Conservation (phyloP, 1,284 basidiomycete genomes). For the Pseudozyma hubeiensis region DNA sequence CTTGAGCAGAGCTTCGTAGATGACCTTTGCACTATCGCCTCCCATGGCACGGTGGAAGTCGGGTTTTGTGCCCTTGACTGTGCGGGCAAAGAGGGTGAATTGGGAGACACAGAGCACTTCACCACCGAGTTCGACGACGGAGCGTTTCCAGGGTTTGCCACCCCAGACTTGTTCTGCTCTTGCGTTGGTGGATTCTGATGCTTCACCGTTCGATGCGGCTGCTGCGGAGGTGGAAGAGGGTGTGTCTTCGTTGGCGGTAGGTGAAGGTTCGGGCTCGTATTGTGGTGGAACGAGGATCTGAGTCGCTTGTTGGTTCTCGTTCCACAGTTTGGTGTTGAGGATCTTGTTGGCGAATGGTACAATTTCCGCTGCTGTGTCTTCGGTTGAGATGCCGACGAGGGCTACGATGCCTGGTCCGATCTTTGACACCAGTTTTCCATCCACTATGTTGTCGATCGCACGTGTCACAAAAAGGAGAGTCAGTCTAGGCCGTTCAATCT, state of each 20-base stretch:
- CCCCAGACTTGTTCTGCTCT: slow-evolving; percentile 55
- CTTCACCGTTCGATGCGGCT: background rate
- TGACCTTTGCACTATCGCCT: slow-evolving; percentile 41
- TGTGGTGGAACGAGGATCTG: slow-evolving; percentile 42
- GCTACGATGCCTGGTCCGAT: slow-evolving; percentile 66
- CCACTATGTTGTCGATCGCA: slow-evolving; percentile 32
- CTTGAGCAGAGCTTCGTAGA: slow-evolving; percentile 59
- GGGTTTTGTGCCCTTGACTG: slow-evolving; percentile 65
- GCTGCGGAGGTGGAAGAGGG: background rate
- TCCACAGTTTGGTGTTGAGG: slow-evolving; percentile 61
- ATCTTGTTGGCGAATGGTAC: slow-evolving; percentile 55
- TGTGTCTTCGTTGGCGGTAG: background rate
- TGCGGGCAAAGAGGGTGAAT: slow-evolving; percentile 64
- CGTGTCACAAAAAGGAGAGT: background rate
- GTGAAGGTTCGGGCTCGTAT: slow-evolving; percentile 32
- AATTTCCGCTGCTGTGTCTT: slow-evolving; percentile 60
- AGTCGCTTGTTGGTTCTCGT: slow-evolving; percentile 48
- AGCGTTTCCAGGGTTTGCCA: slow-evolving; percentile 60
- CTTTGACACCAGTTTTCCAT: slow-evolving; percentile 59
- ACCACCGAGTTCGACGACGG: slow-evolving; percentile 59
- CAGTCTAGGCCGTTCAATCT: background rate
- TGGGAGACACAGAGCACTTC: slow-evolving; percentile 67
- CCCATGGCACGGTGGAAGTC: slow-evolving; percentile 65
- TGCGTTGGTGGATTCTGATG: slow-evolving; percentile 9
- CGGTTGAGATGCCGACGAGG: slow-evolving; percentile 59